Percentiles rank a stretch among this genome's conserved stretches.
Evolutionary conservation across 2,329 filamentous ascomycete species (phyloP).

Genomic region (Pseudovirgaria hyperparasitica): DNA sequence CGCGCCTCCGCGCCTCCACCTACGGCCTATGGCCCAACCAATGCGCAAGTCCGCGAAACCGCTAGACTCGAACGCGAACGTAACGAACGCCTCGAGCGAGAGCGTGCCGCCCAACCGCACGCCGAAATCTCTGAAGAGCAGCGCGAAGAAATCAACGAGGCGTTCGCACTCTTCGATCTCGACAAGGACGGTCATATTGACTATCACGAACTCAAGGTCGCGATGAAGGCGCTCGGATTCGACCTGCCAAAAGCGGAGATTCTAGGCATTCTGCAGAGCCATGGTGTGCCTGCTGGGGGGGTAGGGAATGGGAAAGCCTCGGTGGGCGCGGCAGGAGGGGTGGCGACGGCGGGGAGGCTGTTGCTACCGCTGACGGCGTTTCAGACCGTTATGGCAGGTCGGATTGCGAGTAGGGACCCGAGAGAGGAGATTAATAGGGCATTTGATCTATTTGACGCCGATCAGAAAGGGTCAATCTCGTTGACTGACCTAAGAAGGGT

Average conservation of each 20-base stretch:
- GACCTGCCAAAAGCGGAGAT: constrained; percentile 80
- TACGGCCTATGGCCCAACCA: no score
- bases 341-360: constrained; percentile 36
- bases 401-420: constrained; percentile 73
- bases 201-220: constrained; percentile 96
- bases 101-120: constrained; percentile 34
- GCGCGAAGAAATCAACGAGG: constrained; percentile 84
- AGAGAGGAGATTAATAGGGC: constrained; percentile 83
- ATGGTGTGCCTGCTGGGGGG: constrained; percentile 40
- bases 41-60: no score
- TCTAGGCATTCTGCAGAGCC: constrained; percentile 64
- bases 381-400: constrained; percentile 60
- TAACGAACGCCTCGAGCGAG: constrained; percentile 26
- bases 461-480: constrained; percentile 82
- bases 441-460: constrained; percentile 86
- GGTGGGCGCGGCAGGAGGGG: not conserved
- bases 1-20: no score
- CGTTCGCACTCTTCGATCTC: constrained; percentile 93
- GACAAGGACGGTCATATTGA: constrained; percentile 91
- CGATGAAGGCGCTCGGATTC: constrained; percentile 89
- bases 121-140: constrained; percentile 70
- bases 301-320: no score
- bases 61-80: constrained; percentile 27
- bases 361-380: constrained; percentile 62
- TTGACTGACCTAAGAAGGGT: constrained; percentile 79